These are phyloP conservation scores for Pestalotiopsis fici DNA, from an alignment of 2,329 filamentous ascomycete species.

Conservation along the genomic window DNA sequence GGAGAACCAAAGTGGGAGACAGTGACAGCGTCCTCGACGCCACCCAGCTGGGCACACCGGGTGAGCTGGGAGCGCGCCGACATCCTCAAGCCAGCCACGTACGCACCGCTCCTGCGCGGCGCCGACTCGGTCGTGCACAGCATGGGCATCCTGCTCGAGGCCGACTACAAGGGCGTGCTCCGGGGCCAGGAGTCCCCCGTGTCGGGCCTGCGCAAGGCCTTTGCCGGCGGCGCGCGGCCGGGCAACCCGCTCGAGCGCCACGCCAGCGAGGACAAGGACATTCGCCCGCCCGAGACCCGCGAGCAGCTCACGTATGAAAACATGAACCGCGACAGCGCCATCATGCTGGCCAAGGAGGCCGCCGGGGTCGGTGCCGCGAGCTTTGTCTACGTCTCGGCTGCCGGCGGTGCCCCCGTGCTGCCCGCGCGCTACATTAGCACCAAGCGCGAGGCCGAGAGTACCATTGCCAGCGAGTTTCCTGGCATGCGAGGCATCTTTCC, in stretches of 20 bases:
- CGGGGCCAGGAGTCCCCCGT: slow-evolving; percentile 83
- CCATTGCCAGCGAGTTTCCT: slow-evolving; percentile 73
- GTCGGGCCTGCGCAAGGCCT: slow-evolving; percentile 75
- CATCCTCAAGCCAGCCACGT: slow-evolving; percentile 80
- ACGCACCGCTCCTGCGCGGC: slow-evolving; percentile 72
- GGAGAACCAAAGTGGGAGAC: slow-evolving; percentile 85
- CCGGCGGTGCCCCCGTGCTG: slow-evolving; percentile 80
- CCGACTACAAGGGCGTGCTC: slow-evolving; percentile 94
- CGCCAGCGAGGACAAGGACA: slow-evolving; percentile 47
- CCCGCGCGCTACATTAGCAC: slow-evolving; percentile 85
- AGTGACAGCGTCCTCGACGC: slow-evolving; percentile 68
- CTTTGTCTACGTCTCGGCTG: slow-evolving; percentile 89
- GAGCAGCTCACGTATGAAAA: slow-evolving; percentile 91
- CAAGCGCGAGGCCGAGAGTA: slow-evolving; percentile 85
- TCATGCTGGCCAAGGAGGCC: slow-evolving; percentile 80
- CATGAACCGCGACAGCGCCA: slow-evolving; percentile 92
- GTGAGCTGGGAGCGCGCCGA: slow-evolving; percentile 89
- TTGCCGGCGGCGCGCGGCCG: slow-evolving; percentile 64
- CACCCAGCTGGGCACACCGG: slow-evolving; percentile 78
- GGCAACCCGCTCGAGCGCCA: slow-evolving; percentile 68
- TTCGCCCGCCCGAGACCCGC: slow-evolving; percentile 66
- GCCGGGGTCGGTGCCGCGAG: slow-evolving; percentile 62
- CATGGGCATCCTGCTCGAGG: slow-evolving; percentile 95
- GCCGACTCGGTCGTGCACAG: slow-evolving; percentile 89
- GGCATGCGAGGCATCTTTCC: slow-evolving; percentile 79